Evolutionary conservation across 163 green algal genomes (phyloP), one percentile per base, ranked within the genome.

Genomic region (Volvox carteri): DNA sequence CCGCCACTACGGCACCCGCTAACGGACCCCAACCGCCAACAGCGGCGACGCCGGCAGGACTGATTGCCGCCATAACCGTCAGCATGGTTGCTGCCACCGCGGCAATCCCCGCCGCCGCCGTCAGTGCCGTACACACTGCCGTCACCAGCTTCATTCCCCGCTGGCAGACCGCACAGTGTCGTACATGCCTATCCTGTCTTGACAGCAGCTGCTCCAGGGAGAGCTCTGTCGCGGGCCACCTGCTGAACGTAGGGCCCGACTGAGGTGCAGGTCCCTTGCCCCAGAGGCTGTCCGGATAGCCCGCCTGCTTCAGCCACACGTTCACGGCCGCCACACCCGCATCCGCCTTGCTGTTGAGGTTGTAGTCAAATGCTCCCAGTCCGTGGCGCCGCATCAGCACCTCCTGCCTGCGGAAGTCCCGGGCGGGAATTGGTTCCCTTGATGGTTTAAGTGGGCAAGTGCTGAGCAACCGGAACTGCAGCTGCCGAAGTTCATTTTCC

Each of bases 351-450:
- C 79, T 77, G 84, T 90, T 88, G 8, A 85, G n/a, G 18, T 72
- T 44, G 48, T 92, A 93, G 25, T 87, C 46, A 39, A 84, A 78
- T 16, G 23, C 19, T 9, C 39, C 76, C 1, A 92, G 77, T 41
- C 77, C 77, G 75, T 74, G 14, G 11, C 30, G 16, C 19, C 84
- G 46, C 90, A 93, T 92, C 67, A 91, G 79, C 14, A 42, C 19
- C 76, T 90, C 87, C 90, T 92, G 83, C 75, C 65, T 76, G 77
- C n/a, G 42, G 75, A 65, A n/a, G n/a, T n/a, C n/a, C n/a, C n/a
- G n/a, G n/a, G n/a, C n/a, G n/a, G n/a, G n/a, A n/a, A n/a, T n/a
- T n/a, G n/a, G n/a, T n/a, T n/a, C n/a, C n/a, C n/a, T n/a, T n/a
- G n/a, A n/a, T n/a, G n/a, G n/a, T n/a, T n/a, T n/a, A n/a, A n/a